Evolutionary conservation across 1,284 basidiomycete species (phyloP).

Genomic region (Malassezia obtusa): DNA sequence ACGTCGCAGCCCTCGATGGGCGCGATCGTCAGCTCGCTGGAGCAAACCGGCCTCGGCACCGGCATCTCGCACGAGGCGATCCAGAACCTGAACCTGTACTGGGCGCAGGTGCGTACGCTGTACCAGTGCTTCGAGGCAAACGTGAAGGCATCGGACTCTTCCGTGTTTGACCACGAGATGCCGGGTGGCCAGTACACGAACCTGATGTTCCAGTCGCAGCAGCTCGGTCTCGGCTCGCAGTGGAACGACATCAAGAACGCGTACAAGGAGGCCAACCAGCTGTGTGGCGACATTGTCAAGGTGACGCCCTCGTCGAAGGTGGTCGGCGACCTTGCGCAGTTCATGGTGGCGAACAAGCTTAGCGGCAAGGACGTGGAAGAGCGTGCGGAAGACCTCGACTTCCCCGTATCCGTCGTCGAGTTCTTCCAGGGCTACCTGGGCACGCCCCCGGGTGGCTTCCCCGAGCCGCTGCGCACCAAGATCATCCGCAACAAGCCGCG

Average conservation of each 20-base stretch:
- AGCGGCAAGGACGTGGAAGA: conserved; percentile 75
- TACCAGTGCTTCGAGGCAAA: conserved; percentile 98
- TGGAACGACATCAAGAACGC: conserved; percentile 98
- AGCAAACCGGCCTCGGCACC: conserved; percentile 88
- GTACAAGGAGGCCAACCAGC: conserved; percentile 60
- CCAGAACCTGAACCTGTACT: conserved; percentile 93
- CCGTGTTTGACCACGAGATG: conserved; percentile 99
- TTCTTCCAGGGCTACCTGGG: conserved; percentile 74
- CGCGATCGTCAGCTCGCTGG: conserved; percentile 81
- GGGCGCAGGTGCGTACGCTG: conserved; percentile 90
- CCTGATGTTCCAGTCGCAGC: conserved; percentile 84
- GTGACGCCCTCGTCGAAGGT: conserved; percentile 99
- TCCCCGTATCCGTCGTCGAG: conserved; percentile 63
- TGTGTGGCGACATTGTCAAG: conserved; percentile 98
- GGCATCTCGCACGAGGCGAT: conserved; percentile 97
- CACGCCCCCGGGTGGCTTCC: conserved; percentile 70
- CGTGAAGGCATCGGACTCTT: conserved; percentile 72
- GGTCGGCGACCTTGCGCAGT: conserved; percentile 91
- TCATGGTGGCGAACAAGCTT: conserved; percentile 93
- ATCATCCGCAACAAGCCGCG: conserved; percentile 88
- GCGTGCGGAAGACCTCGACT: conserved; percentile 80
- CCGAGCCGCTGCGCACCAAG: conserved; percentile 80
- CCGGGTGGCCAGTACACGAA: conserved; percentile 67
- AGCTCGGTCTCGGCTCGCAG: conserved; percentile 91
- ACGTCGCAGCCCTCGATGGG: conserved; percentile 99